phyloP scores from a whole-genome alignment of 805 yeast genomes.

The Teunomyces stri region DNA sequence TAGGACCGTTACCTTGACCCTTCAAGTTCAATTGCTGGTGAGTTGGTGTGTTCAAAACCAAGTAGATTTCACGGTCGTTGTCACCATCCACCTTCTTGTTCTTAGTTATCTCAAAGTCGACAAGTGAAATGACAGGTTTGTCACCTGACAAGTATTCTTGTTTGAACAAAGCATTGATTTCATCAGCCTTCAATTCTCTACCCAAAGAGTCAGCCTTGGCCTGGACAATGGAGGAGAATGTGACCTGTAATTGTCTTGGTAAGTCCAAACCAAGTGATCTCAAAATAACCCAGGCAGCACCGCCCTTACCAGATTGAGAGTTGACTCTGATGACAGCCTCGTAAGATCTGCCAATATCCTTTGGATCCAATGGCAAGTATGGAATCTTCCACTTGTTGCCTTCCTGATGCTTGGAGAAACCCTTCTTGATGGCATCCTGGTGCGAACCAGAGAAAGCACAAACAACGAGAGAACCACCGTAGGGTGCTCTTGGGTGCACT shows the following conservation, averaged over 20 bases:
- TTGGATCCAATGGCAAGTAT: constrained; percentile 76
- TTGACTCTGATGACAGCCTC: constrained; percentile 82
- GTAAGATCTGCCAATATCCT: constrained; percentile 76
- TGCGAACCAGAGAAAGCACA: constrained; percentile 77
- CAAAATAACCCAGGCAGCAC: constrained; percentile 79
- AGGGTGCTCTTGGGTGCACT: constrained; percentile 73
- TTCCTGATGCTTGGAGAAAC: constrained; percentile 53
- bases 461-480: constrained; percentile 75
- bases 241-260: constrained; percentile 69
- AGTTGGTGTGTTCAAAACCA: constrained; percentile 16
- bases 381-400: constrained; percentile 62
- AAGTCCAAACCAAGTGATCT: constrained; percentile 69
- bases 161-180: constrained; percentile 58
- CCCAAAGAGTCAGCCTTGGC: constrained; percentile 61
- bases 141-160: constrained; percentile 44
- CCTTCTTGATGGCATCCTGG: constrained; percentile 70
- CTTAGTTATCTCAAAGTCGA: constrained; percentile 24
- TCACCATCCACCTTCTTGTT: constrained; percentile 11
- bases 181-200: constrained; percentile 66
- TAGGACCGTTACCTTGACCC: constrained; percentile 78
- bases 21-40: constrained; percentile 23
- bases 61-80: constrained; percentile 20
- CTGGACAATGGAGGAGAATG: constrained; percentile 66
- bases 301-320: constrained; percentile 87
- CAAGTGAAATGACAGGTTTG: constrained; percentile 12